A percentile compares a stretch with the other conserved stretches of the same genome.
These are phyloP conservation scores for Metrosideros polymorpha DNA, from an alignment of 441 rosid genomes.

Conservation along the genomic window DNA sequence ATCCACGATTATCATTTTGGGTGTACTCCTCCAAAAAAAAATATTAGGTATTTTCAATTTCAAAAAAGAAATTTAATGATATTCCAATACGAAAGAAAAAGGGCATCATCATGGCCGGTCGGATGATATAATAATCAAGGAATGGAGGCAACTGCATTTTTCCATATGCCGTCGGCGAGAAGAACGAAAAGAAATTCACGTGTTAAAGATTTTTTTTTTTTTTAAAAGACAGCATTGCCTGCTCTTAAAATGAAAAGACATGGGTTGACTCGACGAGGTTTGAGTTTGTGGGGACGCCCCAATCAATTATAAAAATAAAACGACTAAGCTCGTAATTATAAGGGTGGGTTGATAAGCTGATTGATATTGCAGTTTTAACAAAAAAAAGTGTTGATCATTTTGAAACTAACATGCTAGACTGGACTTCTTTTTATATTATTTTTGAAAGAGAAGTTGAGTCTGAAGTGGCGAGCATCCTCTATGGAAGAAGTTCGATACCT, in stretches of 20 bases:
- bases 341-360: background rate
- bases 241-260: background rate
- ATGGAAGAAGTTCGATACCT: background rate
- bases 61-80: background rate
- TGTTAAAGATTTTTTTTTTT: background rate
- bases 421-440: background rate
- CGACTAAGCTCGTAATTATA: background rate
- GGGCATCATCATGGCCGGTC: background rate
- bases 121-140: background rate
- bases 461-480: background rate
- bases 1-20: background rate
- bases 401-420: background rate
- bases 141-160: background rate
- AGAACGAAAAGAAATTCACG: background rate
- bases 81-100: background rate
- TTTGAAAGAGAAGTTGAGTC: background rate
- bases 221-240: background rate
- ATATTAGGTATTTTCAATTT: background rate
- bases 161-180: background rate
- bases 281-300: background rate
- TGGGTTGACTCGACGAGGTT: background rate
- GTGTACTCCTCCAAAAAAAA: background rate
- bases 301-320: background rate
- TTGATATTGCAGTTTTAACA: background rate
- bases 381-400: background rate